Conservation (phyloP, 805 yeast species). For the Pichia nanzhaoensis region DNA sequence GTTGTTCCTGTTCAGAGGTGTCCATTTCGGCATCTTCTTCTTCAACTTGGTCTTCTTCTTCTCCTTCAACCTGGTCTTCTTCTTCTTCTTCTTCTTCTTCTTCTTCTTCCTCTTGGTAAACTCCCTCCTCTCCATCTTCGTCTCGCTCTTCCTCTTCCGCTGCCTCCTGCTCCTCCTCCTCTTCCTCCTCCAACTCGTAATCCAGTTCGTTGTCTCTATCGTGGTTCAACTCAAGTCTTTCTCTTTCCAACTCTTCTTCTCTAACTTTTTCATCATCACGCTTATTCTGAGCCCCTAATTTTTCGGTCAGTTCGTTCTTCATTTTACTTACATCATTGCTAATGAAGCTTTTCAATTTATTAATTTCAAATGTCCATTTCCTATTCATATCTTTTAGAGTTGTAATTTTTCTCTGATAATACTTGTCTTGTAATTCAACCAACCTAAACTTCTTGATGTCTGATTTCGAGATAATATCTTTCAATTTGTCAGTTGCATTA, state of each 20-base stretch:
- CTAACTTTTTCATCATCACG: constrained; percentile 6
- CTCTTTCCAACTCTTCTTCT: constrained; percentile 14
- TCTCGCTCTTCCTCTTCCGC: constrained; percentile 1
- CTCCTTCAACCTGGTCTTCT: constrained; percentile 7
- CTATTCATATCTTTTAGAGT: constrained; percentile 18
- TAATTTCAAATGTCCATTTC: constrained; percentile 26
- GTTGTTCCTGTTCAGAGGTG: not conserved
- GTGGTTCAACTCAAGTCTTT: not conserved
- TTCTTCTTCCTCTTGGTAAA: constrained; percentile 10
- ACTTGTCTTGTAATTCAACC: constrained; percentile 24
- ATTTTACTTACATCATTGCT: constrained; percentile 18
- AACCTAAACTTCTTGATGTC: constrained; percentile 25
- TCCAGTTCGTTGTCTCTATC: constrained; percentile 8
- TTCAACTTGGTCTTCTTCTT: constrained; percentile 3
- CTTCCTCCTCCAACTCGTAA: constrained; percentile 1
- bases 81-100: constrained; percentile 11
- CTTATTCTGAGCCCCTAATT: constrained; percentile 16
- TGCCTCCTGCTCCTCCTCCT: constrained; percentile 6
- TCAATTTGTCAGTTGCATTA: constrained; percentile 17
- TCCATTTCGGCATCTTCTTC: not conserved
- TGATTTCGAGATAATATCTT: constrained; percentile 17
- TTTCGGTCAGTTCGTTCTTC: constrained; percentile 7
- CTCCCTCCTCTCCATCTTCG: constrained; percentile 1
- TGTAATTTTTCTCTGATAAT: constrained; percentile 20
- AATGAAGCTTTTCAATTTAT: constrained; percentile 19